Percentiles rank a stretch among this genome's conserved stretches.
These are phyloP conservation scores for Saccharomycopsis lassenensis DNA, from an alignment of 805 yeast genomes.

Conservation along the genomic window DNA sequence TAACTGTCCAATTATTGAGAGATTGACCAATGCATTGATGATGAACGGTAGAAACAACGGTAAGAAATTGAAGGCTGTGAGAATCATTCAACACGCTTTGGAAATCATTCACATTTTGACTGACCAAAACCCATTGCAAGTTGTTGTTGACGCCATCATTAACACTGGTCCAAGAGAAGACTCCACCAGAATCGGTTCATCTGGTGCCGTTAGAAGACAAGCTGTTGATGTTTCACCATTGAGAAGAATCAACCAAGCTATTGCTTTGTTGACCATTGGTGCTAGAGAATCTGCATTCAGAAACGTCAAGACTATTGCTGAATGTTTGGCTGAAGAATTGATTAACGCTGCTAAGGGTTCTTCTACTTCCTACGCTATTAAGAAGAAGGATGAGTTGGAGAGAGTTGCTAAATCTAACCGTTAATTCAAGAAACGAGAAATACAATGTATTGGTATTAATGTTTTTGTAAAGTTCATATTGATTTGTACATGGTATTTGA, in stretches of 20 bases:
- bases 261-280: conserved; percentile 96
- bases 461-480: background rate
- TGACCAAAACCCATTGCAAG: conserved; percentile 99
- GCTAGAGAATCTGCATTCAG: conserved; percentile 99
- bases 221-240: conserved; percentile 99
- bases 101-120: conserved; percentile 96
- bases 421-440: too few relatives aligned
- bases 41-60: conserved; percentile 99
- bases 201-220: conserved; percentile 99
- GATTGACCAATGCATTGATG: conserved; percentile 99
- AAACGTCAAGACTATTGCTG: conserved; percentile 99
- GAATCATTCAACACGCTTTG: conserved; percentile 98
- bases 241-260: conserved; percentile 99
- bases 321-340: conserved; percentile 99
- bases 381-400: conserved; percentile 99
- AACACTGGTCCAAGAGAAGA: conserved; percentile 99
- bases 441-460: background rate
- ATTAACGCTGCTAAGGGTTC: conserved; percentile 99
- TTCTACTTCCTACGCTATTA: conserved; percentile 99
- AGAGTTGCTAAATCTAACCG: conserved; percentile 99
- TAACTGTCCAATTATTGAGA: conserved; percentile 98
- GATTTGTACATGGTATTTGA: conserved; percentile 1
- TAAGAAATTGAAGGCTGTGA: conserved; percentile 99
- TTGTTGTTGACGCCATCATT: conserved; percentile 96
- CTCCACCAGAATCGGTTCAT: conserved; percentile 99